These are phyloP conservation scores for Wickerhamiella azymoides DNA, from an alignment of 805 yeast species.

Conservation along the genomic window DNA sequence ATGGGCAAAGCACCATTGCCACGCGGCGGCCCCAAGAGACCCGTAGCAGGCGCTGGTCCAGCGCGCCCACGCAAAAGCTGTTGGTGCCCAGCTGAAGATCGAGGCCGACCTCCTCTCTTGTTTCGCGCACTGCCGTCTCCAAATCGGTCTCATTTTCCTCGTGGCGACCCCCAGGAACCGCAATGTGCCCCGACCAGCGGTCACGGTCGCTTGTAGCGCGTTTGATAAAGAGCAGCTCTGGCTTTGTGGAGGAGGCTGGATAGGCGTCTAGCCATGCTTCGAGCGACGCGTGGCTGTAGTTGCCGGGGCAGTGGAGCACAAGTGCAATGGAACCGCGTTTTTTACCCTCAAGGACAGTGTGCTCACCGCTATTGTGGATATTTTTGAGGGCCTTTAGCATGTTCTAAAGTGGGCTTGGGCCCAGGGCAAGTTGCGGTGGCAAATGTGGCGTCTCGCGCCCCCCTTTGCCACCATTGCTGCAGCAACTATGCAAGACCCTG, in stretches of 20 bases:
- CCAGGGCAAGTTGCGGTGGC: too few species aligned
- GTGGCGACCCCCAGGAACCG: conserved; percentile 30
- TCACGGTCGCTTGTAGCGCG: conserved; percentile 26
- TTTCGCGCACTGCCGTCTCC: conserved; percentile 27
- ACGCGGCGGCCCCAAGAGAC: conserved; percentile 24
- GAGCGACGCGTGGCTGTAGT: neutral
- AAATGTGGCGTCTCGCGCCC: too few species aligned
- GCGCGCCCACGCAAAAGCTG: conserved; percentile 23
- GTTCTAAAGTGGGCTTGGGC: too few species aligned
- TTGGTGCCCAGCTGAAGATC: conserved; percentile 19
- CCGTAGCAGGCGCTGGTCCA: conserved; percentile 25
- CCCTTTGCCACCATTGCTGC: too few species aligned
- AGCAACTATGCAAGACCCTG: too few species aligned
- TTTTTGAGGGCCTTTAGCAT: too few species aligned
- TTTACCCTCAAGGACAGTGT: neutral
- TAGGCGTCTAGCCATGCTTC: neutral
- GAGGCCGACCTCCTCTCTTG: conserved; percentile 29
- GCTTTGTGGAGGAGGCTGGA: conserved; percentile 8
- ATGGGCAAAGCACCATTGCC: conserved; percentile 26
- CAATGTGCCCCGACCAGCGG: conserved; percentile 31
- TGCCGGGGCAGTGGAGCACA: conserved; percentile 15
- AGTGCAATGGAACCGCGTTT: conserved; percentile 18
- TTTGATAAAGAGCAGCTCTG: conserved; percentile 27
- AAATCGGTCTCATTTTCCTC: conserved; percentile 24
- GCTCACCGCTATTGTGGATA: too few species aligned